A percentile compares a stretch with the other conserved stretches of the same genome.
Evolutionary conservation across 441 rosid genomes (phyloP).

Genomic region (Eutrema salsugineum): DNA sequence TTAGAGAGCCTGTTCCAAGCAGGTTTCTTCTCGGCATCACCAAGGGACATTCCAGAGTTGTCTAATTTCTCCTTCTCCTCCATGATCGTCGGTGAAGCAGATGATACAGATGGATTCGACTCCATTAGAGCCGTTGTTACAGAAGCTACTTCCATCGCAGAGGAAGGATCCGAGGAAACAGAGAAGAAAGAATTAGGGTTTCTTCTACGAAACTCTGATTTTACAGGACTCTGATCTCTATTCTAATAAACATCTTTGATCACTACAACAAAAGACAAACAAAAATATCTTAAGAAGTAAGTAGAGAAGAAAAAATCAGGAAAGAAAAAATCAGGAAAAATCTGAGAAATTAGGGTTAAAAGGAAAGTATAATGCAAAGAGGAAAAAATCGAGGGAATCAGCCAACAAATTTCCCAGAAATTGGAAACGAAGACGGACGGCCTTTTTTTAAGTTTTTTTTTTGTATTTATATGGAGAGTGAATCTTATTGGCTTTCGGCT

Average conservation of each 20-base stretch:
- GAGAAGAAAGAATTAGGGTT: not conserved
- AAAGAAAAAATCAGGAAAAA: not conserved
- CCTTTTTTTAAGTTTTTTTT: not conserved
- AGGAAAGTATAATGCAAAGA: not conserved
- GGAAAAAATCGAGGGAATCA: not conserved
- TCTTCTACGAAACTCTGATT: not conserved
- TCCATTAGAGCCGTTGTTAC: not conserved
- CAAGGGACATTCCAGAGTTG: not conserved
- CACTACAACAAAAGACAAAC: not conserved
- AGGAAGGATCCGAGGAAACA: not conserved
- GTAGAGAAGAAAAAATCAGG: not conserved
- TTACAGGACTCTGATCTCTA: not conserved
- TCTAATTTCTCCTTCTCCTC: constrained; percentile 7
- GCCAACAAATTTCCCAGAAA: not conserved
- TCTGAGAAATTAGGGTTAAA: not conserved
- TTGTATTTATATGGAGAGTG: not conserved
- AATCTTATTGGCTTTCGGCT: not conserved
- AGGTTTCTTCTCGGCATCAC: constrained; percentile 57
- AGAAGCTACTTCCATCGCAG: not conserved
- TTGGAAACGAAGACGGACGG: not conserved
- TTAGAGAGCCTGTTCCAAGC: constrained; percentile 63
- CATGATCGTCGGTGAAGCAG: not conserved
- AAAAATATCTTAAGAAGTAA: not conserved
- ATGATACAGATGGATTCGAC: not conserved
- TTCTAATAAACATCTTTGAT: not conserved